phyloP scores from a whole-genome alignment of 148 eudicot genomes.

The Rhododendron vialii region DNA sequence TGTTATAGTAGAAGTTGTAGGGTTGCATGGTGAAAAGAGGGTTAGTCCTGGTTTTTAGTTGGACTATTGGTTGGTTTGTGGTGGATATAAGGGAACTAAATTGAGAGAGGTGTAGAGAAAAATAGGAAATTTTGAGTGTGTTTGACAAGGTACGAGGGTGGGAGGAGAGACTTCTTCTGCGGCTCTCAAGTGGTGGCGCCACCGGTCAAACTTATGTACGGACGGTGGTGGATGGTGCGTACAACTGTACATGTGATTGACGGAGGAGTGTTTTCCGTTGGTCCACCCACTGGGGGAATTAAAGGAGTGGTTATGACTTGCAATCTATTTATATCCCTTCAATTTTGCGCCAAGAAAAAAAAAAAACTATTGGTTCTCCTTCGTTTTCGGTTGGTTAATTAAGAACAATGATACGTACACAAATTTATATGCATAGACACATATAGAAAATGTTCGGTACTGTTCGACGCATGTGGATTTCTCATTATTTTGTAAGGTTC shows the following conservation, averaged over 20 bases:
- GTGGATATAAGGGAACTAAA: constrained; percentile 1
- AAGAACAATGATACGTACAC: neutral
- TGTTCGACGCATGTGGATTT: neutral
- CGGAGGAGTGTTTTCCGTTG: constrained; percentile 49
- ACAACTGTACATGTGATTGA: constrained; percentile 18
- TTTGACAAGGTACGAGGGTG: constrained; percentile 46
- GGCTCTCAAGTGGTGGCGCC: constrained; percentile 6
- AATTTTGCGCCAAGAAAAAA: constrained; percentile 28
- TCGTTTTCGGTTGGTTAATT: neutral
- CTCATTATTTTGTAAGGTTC: too few species aligned
- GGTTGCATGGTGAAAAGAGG: constrained; percentile 48
- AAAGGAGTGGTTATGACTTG: constrained; percentile 10
- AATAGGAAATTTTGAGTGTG: constrained; percentile 37
- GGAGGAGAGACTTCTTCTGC: constrained; percentile 43
- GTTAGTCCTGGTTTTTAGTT: constrained; percentile 79
- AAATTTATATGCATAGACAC: neutral
- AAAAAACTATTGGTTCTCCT: neutral
- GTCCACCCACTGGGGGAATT: constrained; percentile 25
- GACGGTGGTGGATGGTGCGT: neutral
- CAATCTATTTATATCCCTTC: constrained; percentile 30
- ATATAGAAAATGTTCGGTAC: neutral
- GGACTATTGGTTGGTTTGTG: constrained; percentile 34
- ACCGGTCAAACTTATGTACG: neutral
- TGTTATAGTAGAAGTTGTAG: constrained; percentile 42
- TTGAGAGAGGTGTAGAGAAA: constrained; percentile 21